These are phyloP conservation scores for Monoraphidium neglectum DNA, from an alignment of 139 green algal species.

Conservation along the genomic window DNA sequence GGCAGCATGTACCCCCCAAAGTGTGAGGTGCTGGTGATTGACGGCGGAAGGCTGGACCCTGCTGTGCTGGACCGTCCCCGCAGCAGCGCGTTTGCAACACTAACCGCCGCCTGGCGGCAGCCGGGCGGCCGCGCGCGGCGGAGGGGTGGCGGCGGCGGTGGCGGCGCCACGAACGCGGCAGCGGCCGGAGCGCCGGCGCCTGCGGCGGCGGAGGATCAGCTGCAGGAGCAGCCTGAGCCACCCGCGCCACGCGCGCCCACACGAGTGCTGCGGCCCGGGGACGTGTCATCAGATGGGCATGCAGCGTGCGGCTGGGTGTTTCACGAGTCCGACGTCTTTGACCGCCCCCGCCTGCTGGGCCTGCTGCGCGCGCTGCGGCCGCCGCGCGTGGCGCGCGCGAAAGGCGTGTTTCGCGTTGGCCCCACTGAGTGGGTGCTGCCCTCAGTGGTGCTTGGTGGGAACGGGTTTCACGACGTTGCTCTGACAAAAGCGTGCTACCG, in stretches of 20 bases:
- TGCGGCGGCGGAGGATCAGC: too few relatives aligned
- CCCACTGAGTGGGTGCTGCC: constrained; percentile 15
- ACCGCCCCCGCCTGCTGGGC: constrained; percentile 20
- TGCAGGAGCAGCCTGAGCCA: too few relatives aligned
- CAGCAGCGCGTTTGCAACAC: not conserved
- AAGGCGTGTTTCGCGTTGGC: constrained; percentile 50
- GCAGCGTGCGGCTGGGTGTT: constrained; percentile 55
- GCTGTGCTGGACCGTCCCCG: constrained; percentile 16
- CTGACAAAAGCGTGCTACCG: too few relatives aligned
- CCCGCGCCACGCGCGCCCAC: too few relatives aligned
- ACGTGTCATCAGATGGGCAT: not conserved
- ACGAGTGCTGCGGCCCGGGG: too few relatives aligned
- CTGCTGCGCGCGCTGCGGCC: constrained; percentile 30
- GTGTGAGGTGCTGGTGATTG: constrained; percentile 3
- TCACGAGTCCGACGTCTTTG: constrained; percentile 37
- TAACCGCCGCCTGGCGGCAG: too few relatives aligned
- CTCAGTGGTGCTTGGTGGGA: too few relatives aligned
- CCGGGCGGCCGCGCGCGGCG: too few relatives aligned
- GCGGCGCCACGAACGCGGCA: too few relatives aligned
- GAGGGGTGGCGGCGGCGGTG: too few relatives aligned
- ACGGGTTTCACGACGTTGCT: too few relatives aligned
- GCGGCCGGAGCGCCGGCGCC: too few relatives aligned
- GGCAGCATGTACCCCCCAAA: constrained; percentile 50
- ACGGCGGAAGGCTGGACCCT: not conserved
- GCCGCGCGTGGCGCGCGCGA: constrained; percentile 28